Conservation (phyloP, 1,139 yeast genomes). For the Williopsis jadinii region DNA sequence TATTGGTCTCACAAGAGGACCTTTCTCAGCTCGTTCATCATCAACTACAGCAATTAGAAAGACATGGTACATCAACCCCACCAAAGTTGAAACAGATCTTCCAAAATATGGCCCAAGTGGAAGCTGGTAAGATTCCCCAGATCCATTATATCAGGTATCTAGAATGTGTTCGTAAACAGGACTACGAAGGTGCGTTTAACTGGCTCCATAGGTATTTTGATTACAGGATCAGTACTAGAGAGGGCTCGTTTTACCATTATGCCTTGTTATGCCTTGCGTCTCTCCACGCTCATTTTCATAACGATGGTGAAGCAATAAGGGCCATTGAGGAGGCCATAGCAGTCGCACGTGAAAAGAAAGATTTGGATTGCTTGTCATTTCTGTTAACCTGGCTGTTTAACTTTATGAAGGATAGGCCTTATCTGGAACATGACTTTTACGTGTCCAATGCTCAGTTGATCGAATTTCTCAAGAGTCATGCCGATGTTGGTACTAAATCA, state of each 20-base stretch:
- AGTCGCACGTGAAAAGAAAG: constrained; percentile 83
- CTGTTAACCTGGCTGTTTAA: constrained; percentile 76
- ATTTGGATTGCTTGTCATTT: constrained; percentile 63
- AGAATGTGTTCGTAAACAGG: constrained; percentile 52
- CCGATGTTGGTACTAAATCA: constrained; percentile 38
- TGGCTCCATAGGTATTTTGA: constrained; percentile 79
- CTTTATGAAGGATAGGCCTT: constrained; percentile 63
- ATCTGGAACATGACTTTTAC: constrained; percentile 37
- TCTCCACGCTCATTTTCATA: constrained; percentile 70
- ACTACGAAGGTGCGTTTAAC: constrained; percentile 69
- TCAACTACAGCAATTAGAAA: constrained; percentile 51
- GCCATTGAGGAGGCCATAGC: constrained; percentile 85
- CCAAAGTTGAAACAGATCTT: constrained; percentile 37
- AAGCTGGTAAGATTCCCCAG: constrained; percentile 51
- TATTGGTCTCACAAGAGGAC: constrained; percentile 45
- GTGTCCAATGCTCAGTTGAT: constrained; percentile 51
- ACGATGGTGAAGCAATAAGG: constrained; percentile 65
- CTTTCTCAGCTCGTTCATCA: constrained; percentile 45
- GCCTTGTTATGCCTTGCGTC: constrained; percentile 77
- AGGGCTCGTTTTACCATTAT: constrained; percentile 66
- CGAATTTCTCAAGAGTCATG: constrained; percentile 52
- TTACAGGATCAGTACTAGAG: constrained; percentile 68
- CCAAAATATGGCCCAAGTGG: constrained; percentile 42
- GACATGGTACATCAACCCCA: constrained; percentile 47
- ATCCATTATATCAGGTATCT: constrained; percentile 60